Evolutionary conservation across 176 grass and related monocot genomes (phyloP).

Genomic region (Ananas comosus): DNA sequence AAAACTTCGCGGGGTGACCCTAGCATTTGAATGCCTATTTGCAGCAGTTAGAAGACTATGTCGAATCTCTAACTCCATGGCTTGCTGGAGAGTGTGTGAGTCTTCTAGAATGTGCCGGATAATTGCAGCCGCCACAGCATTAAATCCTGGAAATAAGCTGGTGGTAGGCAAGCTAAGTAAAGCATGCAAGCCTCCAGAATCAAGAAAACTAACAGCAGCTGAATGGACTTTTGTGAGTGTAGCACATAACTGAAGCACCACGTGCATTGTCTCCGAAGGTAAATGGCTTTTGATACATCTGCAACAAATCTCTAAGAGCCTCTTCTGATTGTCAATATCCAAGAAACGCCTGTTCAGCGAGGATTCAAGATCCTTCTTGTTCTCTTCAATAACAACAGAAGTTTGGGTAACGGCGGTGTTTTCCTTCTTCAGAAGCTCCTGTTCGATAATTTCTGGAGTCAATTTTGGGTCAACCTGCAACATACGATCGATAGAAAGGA

Average conservation of each 20-base stretch:
- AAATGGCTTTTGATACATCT: constrained; percentile 71
- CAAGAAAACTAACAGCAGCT: constrained; percentile 71
- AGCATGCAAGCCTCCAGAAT: constrained; percentile 61
- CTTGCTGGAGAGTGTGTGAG: constrained; percentile 94
- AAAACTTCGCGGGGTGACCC: constrained; percentile 79
- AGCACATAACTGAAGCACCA: constrained; percentile 84
- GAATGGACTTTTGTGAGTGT: constrained; percentile 80
- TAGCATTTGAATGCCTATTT: constrained; percentile 74
- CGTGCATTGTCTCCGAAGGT: constrained; percentile 81
- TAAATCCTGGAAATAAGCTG: constrained; percentile 97
- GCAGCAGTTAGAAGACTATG: constrained; percentile 72
- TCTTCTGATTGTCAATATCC: constrained; percentile 61
- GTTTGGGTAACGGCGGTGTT: constrained; percentile 24
- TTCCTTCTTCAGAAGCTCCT: constrained; percentile 76
- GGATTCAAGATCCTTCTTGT: constrained; percentile 38
- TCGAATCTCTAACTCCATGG: constrained; percentile 98
- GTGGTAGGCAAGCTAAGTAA: constrained; percentile 64
- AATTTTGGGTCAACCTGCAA: constrained; percentile 82
- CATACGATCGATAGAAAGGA: constrained; percentile 94
- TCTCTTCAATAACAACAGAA: constrained; percentile 68
- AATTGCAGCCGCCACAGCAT: constrained; percentile 75
- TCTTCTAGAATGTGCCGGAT: constrained; percentile 98
- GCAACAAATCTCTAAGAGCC: constrained; percentile 80
- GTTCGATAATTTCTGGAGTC: constrained; percentile 54
- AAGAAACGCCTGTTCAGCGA: constrained; percentile 39